Percentiles rank a stretch among this genome's conserved stretches.
Conservation (phyloP, 139 green algal species). For the Coccomyxa sp. region DNA sequence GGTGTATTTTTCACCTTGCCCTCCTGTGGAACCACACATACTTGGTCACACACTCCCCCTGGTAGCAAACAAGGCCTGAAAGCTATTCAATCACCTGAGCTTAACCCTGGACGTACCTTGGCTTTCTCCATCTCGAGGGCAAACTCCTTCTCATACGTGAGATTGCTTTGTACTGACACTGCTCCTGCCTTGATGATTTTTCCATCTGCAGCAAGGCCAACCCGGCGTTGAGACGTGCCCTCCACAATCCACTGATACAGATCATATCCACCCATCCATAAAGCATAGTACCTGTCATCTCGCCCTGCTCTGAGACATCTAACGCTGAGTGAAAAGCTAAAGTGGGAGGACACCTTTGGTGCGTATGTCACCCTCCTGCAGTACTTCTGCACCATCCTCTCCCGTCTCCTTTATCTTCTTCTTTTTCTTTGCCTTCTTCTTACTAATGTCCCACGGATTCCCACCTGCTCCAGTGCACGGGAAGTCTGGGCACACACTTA, state of each 20-base stretch:
- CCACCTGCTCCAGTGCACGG: not conserved
- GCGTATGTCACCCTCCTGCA: not conserved
- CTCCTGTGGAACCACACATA: not conserved
- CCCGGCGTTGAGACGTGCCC: too few species aligned
- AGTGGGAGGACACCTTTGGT: not conserved
- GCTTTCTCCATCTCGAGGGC: constrained; percentile 37
- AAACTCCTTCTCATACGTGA: constrained; percentile 61
- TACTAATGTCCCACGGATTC: constrained; percentile 18
- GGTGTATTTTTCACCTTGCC: constrained; percentile 45
- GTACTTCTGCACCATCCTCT: constrained; percentile 11
- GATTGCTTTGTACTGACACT: constrained; percentile 33
- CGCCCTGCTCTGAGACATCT: not conserved
- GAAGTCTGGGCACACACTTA: not conserved
- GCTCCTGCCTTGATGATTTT: constrained; percentile 9
- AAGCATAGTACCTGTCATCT: not conserved
- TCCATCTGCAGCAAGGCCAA: constrained; percentile 1
- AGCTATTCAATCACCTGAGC: not conserved
- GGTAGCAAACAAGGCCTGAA: not conserved
- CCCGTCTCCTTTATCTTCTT: constrained; percentile 9
- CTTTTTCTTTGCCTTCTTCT: constrained; percentile 40
- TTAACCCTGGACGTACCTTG: constrained; percentile 3
- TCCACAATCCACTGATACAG: not conserved
- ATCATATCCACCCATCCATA: not conserved
- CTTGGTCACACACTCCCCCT: not conserved
- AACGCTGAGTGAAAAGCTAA: not conserved